Evolutionary conservation across 2,329 filamentous ascomycete species (phyloP).

Genomic region (Verticillium zaregamsianum): DNA sequence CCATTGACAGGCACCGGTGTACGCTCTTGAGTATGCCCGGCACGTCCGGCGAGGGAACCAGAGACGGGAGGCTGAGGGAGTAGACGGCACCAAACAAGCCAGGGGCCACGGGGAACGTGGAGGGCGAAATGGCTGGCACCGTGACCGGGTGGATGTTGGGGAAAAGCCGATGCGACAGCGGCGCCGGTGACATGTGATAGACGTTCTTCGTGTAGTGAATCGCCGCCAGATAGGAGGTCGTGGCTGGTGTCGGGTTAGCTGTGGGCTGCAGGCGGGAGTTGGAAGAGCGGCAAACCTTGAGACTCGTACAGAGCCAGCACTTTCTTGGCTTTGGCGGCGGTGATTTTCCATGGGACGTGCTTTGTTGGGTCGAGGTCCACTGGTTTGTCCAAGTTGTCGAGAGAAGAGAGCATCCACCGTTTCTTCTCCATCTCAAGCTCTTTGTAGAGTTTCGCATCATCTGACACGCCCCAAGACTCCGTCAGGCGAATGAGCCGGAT

Average conservation of each 20-base stretch:
- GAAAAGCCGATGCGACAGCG: constrained; percentile 31
- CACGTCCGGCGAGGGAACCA: constrained; percentile 53
- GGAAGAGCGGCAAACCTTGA: constrained; percentile 31
- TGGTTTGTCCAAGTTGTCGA: constrained; percentile 42
- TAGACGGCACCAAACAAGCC: constrained; percentile 45
- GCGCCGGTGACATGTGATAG: constrained; percentile 40
- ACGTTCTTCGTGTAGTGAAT: constrained; percentile 34
- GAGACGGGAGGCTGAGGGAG: constrained; percentile 50
- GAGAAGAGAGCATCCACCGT: constrained; percentile 57
- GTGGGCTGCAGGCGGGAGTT: constrained; percentile 12
- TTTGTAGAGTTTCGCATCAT: constrained; percentile 43
- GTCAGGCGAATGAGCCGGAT: constrained; percentile 52
- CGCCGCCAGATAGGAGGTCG: constrained; percentile 44
- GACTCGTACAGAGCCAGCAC: constrained; percentile 49
- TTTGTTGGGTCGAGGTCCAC: constrained; percentile 12
- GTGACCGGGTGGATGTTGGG: constrained; percentile 35
- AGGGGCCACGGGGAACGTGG: constrained; percentile 31
- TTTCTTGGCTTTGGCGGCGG: constrained; percentile 21
- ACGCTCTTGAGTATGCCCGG: constrained; percentile 52
- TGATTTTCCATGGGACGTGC: constrained; percentile 9
- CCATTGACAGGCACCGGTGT: constrained; percentile 48
- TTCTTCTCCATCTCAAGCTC: constrained; percentile 53
- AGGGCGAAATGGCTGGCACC: constrained; percentile 31
- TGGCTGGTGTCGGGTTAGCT: constrained; percentile 30
- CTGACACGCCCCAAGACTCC: constrained; percentile 40